Evolutionary conservation across 148 eudicot genomes (phyloP), one percentile per base, ranked within the genome.

Genomic region (Persicaria tinctoria): DNA sequence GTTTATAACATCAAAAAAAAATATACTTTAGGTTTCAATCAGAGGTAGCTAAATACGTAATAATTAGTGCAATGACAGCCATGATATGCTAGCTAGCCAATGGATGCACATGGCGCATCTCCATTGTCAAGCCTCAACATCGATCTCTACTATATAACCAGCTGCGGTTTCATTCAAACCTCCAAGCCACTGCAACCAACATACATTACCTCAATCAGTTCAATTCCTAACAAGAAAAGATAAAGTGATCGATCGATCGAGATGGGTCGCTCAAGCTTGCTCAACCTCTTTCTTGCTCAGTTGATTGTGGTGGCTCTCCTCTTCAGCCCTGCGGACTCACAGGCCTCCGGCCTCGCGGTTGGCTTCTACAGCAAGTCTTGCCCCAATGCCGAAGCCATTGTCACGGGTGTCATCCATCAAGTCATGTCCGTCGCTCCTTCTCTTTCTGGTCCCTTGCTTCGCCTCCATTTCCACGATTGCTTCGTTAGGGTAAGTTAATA

Each of bases 391-490:
- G 91, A 85, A 72, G 41, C 20, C 3, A 85, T 85, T 18, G 79
- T 85, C 0, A 75, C 47, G 5, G 8, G 76, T 16, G 80, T 80
- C 2, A 80, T 80, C 5, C 56, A 46, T 8, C 18, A 68, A 14
- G 68, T 68, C 47, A 76, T 85, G 6, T 23, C 79, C n/a, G 70
- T 57, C 0, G 83, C 84, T 7, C 88, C 85, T 55, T 53, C 88
- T 12, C 85, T 87, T 5, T 76, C 90, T 7, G 86, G 82, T 20
- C 76, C 86, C 4, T 77, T 85, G 69, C 48, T 85, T 1, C 77
- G 89, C 70, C 75, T 88, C 86, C 87, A 85, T 32, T 88, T 86
- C 77, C 91, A 88, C 18, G 91, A 88, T 73, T 88, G 89, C 57
- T 88, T 86, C 47, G 87, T 88, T 50, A 79, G 82, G 80, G 91